Conservation (phyloP, 441 rosid genomes). For the Syzygium malaccense region DNA sequence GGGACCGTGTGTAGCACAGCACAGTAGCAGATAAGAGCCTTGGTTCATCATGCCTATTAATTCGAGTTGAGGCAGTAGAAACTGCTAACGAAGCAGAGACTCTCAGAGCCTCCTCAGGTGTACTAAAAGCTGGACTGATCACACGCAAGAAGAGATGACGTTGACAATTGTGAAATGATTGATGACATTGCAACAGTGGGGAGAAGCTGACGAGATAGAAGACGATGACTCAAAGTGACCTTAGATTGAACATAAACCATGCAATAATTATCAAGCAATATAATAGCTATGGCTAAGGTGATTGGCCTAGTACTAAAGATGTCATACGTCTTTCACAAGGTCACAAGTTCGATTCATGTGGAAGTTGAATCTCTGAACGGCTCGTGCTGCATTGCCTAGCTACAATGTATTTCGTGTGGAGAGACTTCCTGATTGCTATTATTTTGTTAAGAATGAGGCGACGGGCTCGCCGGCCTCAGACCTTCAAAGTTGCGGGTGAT, state of each 20-base stretch:
- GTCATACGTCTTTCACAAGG: accelerated
- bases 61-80: background rate
- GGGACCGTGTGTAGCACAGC: background rate
- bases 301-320: accelerated
- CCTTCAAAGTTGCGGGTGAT: background rate
- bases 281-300: background rate
- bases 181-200: background rate
- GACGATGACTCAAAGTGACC: background rate
- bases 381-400: background rate
- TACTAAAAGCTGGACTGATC: background rate
- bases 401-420: background rate
- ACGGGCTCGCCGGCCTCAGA: background rate
- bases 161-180: background rate
- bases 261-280: background rate
- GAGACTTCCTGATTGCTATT: background rate
- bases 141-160: background rate
- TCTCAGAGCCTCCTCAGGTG: background rate
- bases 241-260: background rate
- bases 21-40: background rate
- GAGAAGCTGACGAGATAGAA: background rate
- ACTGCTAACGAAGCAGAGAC: background rate
- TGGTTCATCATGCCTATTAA: background rate
- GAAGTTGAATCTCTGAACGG: accelerated
- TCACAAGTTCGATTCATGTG: background rate
- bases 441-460: background rate